Base-by-base conservation (phyloP, 1,284 basidiomycete species). In the Trichosporon sp. region DNA sequence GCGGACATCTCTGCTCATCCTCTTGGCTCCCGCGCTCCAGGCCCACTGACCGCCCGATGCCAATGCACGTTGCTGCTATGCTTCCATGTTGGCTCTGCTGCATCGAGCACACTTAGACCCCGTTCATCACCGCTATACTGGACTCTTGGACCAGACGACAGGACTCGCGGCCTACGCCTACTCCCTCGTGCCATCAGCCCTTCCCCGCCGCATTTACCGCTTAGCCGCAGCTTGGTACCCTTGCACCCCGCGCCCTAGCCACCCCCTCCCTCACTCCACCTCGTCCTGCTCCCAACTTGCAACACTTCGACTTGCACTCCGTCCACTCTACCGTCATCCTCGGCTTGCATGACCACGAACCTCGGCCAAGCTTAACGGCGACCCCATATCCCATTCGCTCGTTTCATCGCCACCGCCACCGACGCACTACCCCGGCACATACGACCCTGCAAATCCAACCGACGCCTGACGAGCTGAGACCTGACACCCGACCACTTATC, bases 361-460 rank as follows among this genome's bases (percentile, higher is more conserved):
- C 19, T 5, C 51, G 7, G 19, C 2, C 21, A 54, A 16, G 51
- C 19, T 10, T 3, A 2, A 2, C 6, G 51, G 4, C 19, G 7
- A 16, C 19, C 51, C 21, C 43, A 46, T 46, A 46, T 46, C 16
- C 43, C 43, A 54, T 54, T 54, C 51, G 51, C 51, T 54, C 51
- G 51, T 54, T 54, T 54, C 51, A 54, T 54, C 51, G 51, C 51
- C 51, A 54, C 51, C 51, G 51, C 51, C 51, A 54, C 51, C 51
- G 51, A 54, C n/a, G 51, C 51, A 26, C 51, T 54, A 54, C 51
- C 21, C 51, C 51, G 51, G 51, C 51, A 54, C 51, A 8, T 5
- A 19, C 19, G 51, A 54, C 51, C 51, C 51, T 54, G 51, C 51
- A 54, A 11, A 54, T 54, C 51, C 21, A 12, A 16, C 51, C 19